Evolutionary conservation across 192 early-diverging fungal genomes (phyloP).

Genomic region (Backusella tuberculispora): DNA sequence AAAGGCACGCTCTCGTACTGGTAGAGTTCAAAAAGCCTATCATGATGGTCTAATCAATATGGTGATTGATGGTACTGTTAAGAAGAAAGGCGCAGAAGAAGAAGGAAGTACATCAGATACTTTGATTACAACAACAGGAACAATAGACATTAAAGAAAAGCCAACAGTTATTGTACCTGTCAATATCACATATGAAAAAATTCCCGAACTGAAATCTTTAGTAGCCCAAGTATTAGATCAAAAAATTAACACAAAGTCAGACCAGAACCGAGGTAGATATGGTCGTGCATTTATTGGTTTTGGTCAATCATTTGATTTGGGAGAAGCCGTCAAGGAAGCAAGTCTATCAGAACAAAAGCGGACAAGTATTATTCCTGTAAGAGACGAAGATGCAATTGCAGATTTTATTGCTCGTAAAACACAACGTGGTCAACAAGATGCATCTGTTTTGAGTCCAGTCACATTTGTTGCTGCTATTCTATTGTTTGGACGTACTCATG

Average conservation of each 20-base stretch:
- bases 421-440: conserved; percentile 33
- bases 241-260: conserved; percentile 18
- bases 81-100: conserved; percentile 26
- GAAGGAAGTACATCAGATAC: not conserved
- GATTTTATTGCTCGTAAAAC: conserved; percentile 31
- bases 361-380: conserved; percentile 8
- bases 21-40: conserved; percentile 34
- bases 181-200: conserved; percentile 43
- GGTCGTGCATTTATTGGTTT: conserved; percentile 36
- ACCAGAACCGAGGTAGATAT: not conserved
- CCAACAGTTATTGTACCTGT: conserved; percentile 36
- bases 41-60: conserved; percentile 41
- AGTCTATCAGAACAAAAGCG: not conserved
- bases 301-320: conserved; percentile 27
- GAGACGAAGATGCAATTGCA: conserved; percentile 17
- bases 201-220: conserved; percentile 38
- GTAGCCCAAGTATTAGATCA: conserved; percentile 46
- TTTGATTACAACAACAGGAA: not conserved
- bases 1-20: conserved; percentile 43
- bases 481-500: conserved; percentile 28
- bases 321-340: conserved; percentile 18
- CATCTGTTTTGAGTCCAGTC: conserved; percentile 33
- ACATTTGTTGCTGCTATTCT: conserved; percentile 36
- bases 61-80: conserved; percentile 39
- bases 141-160: not conserved